Evolutionary conservation across 305 asterid species (phyloP).

Genomic region (Galium porrigens): DNA sequence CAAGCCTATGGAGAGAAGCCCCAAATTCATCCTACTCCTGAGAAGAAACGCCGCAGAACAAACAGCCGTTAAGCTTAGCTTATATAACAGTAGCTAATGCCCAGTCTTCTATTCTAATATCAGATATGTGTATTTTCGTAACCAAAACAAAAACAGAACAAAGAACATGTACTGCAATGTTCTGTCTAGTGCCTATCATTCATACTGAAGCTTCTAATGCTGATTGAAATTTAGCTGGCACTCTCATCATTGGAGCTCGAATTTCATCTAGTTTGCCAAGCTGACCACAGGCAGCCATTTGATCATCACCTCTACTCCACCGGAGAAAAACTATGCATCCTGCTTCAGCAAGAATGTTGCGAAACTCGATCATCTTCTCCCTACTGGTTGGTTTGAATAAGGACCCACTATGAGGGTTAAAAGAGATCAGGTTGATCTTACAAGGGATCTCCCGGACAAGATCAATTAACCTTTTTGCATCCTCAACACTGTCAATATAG

Average conservation of each 20-base stretch:
- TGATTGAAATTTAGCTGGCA: constrained; percentile 53
- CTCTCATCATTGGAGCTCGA: constrained; percentile 69
- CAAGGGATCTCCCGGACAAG: constrained; percentile 79
- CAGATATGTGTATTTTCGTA: neutral
- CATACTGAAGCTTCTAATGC: constrained; percentile 35
- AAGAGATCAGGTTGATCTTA: constrained; percentile 81
- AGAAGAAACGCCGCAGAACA: constrained; percentile 25
- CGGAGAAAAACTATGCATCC: constrained; percentile 59
- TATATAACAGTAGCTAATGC: constrained; percentile 10
- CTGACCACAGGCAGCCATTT: constrained; percentile 98
- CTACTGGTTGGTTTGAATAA: constrained; percentile 50
- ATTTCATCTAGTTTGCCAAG: constrained; percentile 76
- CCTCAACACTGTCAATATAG: constrained; percentile 42
- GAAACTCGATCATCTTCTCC: constrained; percentile 71
- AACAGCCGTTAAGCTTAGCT: constrained; percentile 4
- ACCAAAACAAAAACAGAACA: neutral
- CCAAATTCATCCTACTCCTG: constrained; percentile 77
- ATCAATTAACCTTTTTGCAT: constrained; percentile 57
- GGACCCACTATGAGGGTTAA: constrained; percentile 81
- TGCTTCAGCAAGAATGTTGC: constrained; percentile 58
- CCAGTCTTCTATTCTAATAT: neutral
- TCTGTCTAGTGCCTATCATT: neutral
- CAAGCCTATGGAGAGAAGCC: constrained; percentile 57
- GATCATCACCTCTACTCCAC: constrained; percentile 75
- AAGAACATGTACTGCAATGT: neutral